These are phyloP conservation scores for Stagonosporopsis vannaccii DNA, from an alignment of 2,329 filamentous ascomycete species.

Conservation along the genomic window DNA sequence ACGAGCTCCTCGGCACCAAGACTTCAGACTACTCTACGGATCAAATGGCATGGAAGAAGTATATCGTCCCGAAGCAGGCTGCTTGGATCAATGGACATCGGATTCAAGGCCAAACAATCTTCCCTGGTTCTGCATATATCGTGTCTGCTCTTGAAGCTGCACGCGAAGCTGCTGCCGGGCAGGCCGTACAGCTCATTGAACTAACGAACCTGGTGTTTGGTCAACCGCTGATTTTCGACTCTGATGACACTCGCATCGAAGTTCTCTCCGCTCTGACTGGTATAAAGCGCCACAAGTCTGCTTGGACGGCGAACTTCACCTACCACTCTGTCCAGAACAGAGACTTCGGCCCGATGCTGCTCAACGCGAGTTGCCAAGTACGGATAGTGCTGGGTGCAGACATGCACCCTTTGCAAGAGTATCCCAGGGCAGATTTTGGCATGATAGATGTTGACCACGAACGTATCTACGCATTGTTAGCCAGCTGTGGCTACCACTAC, in stretches of 20 bases:
- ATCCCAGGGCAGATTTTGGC: background rate
- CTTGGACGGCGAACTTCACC: background rate
- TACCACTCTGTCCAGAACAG: background rate
- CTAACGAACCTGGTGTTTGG: conserved; percentile 21
- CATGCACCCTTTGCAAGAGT: background rate
- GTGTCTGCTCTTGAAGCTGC: conserved; percentile 47
- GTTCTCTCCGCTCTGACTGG: conserved; percentile 1
- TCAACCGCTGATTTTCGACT: conserved; percentile 21
- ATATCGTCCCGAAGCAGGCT: conserved; percentile 17
- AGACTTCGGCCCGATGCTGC: background rate
- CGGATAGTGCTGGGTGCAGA: background rate
- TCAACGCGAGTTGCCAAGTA: conserved; percentile 4
- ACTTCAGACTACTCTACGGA: background rate
- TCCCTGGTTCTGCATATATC: conserved; percentile 56
- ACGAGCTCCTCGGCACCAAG: conserved; percentile 20
- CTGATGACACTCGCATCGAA: conserved; percentile 8
- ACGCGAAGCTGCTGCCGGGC: background rate
- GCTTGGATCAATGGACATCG: conserved; percentile 29
- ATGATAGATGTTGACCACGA: conserved; percentile 1
- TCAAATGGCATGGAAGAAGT: conserved; percentile 22
- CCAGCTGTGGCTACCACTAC: conserved; percentile 6
- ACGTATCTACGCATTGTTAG: background rate
- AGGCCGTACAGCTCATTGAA: conserved; percentile 20
- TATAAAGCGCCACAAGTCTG: background rate
- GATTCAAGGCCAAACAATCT: conserved; percentile 47